A percentile compares a stretch with the other conserved stretches of the same genome.
These are phyloP conservation scores for Senna tora DNA, from an alignment of 306 rosid species.

Conservation along the genomic window DNA sequence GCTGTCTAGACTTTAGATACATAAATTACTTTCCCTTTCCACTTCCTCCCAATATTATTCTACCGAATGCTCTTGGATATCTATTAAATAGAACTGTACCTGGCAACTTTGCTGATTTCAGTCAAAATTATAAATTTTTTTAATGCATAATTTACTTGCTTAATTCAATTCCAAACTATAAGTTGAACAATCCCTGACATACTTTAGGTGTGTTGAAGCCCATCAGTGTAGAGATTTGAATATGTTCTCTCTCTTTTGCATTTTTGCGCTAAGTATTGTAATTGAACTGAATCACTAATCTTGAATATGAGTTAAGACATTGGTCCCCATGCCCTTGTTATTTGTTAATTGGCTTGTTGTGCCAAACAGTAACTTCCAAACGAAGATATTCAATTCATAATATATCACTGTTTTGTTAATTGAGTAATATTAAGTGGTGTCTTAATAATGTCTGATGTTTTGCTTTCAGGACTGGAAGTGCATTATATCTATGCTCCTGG, in stretches of 20 bases:
- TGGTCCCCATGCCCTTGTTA: background rate
- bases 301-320: conserved; percentile 14
- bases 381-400: conserved; percentile 12
- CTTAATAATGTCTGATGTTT: conserved; percentile 37
- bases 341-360: conserved; percentile 16
- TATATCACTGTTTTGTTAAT: background rate
- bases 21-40: background rate
- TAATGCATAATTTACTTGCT: background rate
- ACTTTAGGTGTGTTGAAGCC: too few relatives aligned
- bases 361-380: conserved; percentile 19
- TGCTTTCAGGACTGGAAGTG: conserved; percentile 95
- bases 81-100: conserved; percentile 11
- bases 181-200: background rate
- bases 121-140: conserved; percentile 19
- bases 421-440: conserved; percentile 36
- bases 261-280: background rate
- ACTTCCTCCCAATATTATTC: background rate
- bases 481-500: conserved; percentile 84
- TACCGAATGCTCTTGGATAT: conserved; percentile 18
- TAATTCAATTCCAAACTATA: background rate
- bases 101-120: background rate
- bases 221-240: background rate
- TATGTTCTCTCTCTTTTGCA: too few relatives aligned
- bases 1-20: conserved; percentile 7
- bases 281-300: background rate